These are phyloP conservation scores for Dendryphion nanum DNA, from an alignment of 2,329 filamentous ascomycete genomes.

Conservation along the genomic window DNA sequence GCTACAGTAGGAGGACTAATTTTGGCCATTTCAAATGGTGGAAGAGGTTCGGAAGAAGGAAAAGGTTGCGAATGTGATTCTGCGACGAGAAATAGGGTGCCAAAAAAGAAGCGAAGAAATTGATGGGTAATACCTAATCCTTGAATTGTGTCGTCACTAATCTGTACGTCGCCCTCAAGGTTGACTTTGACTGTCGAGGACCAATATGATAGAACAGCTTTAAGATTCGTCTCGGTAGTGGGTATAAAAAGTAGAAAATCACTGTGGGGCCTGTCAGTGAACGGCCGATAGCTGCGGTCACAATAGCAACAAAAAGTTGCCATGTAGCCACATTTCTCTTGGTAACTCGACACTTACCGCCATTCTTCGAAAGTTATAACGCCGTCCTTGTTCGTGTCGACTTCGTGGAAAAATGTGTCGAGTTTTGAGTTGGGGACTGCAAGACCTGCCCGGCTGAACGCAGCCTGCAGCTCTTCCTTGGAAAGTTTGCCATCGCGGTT, in stretches of 20 bases:
- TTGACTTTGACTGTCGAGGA: conserved; percentile 85
- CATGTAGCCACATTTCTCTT: neutral
- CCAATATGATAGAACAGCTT: conserved; percentile 87
- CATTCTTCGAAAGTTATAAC: conserved; percentile 90
- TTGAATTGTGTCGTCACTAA: conserved; percentile 87
- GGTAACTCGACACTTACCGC: conserved; percentile 63
- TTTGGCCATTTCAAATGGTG: conserved; percentile 24
- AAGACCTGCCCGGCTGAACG: conserved; percentile 76
- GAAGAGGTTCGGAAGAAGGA: conserved; percentile 22
- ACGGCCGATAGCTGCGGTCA: conserved; percentile 1
- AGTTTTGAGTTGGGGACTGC: conserved; percentile 74
- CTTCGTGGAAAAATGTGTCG: conserved; percentile 81
- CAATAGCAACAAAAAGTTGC: neutral
- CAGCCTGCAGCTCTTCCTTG: conserved; percentile 75
- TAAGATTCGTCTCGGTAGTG: conserved; percentile 67
- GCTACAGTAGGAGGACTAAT: conserved; percentile 20
- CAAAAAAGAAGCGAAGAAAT: conserved; percentile 73
- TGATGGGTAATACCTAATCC: conserved; percentile 81
- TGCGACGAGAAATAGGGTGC: conserved; percentile 70
- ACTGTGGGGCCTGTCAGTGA: conserved; percentile 38
- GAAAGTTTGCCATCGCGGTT: conserved; percentile 85
- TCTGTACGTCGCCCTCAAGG: conserved; percentile 87
- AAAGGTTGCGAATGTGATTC: conserved; percentile 43
- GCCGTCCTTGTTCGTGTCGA: conserved; percentile 87
- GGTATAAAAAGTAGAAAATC: conserved; percentile 91